Base-by-base conservation (phyloP, 768 basidiomycete species). In the Suillus placidus region DNA sequence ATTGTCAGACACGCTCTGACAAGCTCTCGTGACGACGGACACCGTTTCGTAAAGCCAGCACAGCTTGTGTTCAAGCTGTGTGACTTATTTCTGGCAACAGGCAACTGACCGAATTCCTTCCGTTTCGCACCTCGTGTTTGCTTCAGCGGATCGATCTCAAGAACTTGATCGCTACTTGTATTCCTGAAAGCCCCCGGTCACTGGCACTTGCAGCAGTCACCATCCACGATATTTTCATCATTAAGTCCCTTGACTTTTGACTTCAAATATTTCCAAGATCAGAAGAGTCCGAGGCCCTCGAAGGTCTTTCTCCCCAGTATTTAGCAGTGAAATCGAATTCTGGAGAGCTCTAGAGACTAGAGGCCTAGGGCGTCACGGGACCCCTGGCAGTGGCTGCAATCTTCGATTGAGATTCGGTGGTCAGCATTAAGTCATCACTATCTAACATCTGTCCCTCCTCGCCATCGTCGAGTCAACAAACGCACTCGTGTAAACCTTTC, bases 391-490 rank as follows among this genome's bases (percentile, higher is more conserved):
- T 20, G 6, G 18, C 5, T 16, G 23, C 56, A 58, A 40, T 58
- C 37, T 18, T 60, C 42, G 58, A 42, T 60, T 30, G 12, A 40
- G 54, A 13, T 55, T 35, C 20, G 34, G 54, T 55, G 54, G 54
- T 55, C 52, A 54, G 32, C 54, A 49, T 49, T 14, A 26, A 26
- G 47, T 49, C 49, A 51, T 51, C 49, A 35, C 66, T 55, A 67
- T 71, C 65, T 71, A 51, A 26, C 66, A 47, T 68, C 60, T 66
- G 51, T 55, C 61, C 60, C 61, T 70, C 61, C 61, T 66, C 61
- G 51, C 63, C 69, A 69, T 69, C 73, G 64, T 61, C 30, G 45
- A 47, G 67, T 66, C 66, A 56, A 54, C 35, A 40, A 51, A 57
- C 57, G 30, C 61, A 66, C 49, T 10, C 32, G 42, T 34, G 12